Conservation (phyloP, 129 eudicot species). For the Glebionis coronaria region DNA sequence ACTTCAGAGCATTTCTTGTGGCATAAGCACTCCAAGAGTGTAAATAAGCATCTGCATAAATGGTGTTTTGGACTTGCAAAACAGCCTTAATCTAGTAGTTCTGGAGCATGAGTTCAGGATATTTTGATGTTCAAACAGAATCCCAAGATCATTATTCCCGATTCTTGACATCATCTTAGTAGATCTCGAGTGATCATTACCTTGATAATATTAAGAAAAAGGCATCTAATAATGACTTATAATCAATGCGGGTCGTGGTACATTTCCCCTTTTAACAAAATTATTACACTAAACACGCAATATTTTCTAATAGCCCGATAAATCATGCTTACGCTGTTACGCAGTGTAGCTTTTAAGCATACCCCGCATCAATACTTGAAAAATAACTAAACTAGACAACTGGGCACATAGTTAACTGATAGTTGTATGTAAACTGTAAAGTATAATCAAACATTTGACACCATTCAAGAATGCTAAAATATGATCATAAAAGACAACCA, state of each 20-base stretch:
- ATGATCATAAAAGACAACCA: not conserved
- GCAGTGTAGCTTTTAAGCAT: not conserved
- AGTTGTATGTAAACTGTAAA: not conserved
- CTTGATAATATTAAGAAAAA: too few species aligned
- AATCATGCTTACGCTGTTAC: not conserved
- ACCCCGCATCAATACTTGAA: not conserved
- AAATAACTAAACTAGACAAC: not conserved
- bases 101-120: too few species aligned
- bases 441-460: not conserved
- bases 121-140: too few species aligned
- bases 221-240: not conserved
- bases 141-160: too few species aligned
- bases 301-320: not conserved
- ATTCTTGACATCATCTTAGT: too few species aligned
- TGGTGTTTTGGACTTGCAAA: too few species aligned
- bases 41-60: too few species aligned
- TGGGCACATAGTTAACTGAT: not conserved
- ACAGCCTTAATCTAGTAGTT: too few species aligned
- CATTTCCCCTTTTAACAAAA: not conserved
- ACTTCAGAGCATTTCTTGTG: too few species aligned
- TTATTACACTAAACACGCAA: not conserved
- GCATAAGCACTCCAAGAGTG: too few species aligned
- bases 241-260: not conserved
- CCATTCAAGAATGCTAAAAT: conserved; percentile 1
- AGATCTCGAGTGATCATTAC: too few species aligned